Percentiles rank a stretch among this genome's conserved stretches.
phyloP scores from a whole-genome alignment of 2,329 filamentous ascomycete species.

The Paracorniculantispora psalliotae region DNA sequence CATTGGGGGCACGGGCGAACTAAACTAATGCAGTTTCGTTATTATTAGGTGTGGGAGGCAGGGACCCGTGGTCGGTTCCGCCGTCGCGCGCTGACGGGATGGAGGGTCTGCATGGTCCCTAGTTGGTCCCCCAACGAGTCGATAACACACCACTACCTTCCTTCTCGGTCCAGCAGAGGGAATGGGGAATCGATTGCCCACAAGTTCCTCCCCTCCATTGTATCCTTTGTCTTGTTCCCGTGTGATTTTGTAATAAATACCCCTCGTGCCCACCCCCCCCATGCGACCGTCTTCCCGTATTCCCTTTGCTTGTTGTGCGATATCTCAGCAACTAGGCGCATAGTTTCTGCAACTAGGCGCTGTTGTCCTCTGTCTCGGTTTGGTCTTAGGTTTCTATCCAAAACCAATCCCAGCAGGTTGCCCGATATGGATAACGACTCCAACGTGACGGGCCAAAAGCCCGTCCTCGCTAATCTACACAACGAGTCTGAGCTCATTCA shows the following conservation, averaged over 20 bases:
- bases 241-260: neutral
- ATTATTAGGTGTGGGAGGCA: neutral
- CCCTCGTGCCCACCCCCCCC: neutral
- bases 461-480: neutral
- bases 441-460: conserved; percentile 3
- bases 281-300: neutral
- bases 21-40: too few species aligned
- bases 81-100: neutral
- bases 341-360: neutral
- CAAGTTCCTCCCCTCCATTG: neutral
- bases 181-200: neutral
- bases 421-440: conserved; percentile 6
- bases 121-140: neutral
- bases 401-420: neutral
- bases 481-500: neutral
- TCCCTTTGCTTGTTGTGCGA: neutral
- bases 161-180: neutral
- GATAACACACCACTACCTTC: neutral
- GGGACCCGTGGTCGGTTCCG: neutral
- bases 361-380: neutral
- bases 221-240: neutral
- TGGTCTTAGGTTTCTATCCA: neutral
- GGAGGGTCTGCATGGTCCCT: neutral
- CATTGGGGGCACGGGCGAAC: neutral
- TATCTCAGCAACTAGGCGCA: neutral